These are phyloP conservation scores for Diaporthe longicolla DNA, from an alignment of 2,329 filamentous ascomycete species.

Conservation along the genomic window DNA sequence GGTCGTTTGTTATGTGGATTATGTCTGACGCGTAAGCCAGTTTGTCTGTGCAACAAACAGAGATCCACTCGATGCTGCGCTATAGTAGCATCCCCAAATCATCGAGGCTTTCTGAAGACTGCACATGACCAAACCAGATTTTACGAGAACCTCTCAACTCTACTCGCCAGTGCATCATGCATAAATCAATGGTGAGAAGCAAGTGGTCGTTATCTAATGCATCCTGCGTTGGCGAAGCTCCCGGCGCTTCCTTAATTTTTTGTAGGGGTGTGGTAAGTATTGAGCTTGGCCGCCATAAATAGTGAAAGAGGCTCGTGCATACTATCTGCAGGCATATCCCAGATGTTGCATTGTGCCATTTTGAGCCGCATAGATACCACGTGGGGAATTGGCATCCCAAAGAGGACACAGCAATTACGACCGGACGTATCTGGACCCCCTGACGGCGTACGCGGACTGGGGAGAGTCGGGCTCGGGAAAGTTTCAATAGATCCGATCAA, in stretches of 20 bases:
- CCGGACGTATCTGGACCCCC: constrained; percentile 14
- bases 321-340: constrained; percentile 9
- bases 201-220: background rate
- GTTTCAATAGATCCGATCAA: constrained; percentile 16
- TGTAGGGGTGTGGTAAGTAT: background rate
- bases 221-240: background rate
- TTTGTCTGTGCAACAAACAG: constrained; percentile 12
- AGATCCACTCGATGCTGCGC: constrained; percentile 22
- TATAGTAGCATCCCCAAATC: constrained; percentile 17
- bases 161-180: background rate
- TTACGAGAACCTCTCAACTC: background rate
- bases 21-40: constrained; percentile 20
- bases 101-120: background rate
- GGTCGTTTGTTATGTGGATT: constrained; percentile 3
- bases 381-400: constrained; percentile 26
- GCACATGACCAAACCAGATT: background rate
- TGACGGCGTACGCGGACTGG: constrained; percentile 14
- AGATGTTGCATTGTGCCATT: constrained; percentile 17
- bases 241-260: background rate
- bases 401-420: constrained; percentile 13
- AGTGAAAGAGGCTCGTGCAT: constrained; percentile 22
- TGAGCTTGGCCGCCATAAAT: background rate
- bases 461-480: constrained; percentile 7
- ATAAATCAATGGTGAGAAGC: background rate
- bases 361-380: constrained; percentile 32